A percentile compares a stretch with the other conserved stretches of the same genome.
phyloP scores from a whole-genome alignment of 2,329 filamentous ascomycete genomes.

The Calycina marina region DNA sequence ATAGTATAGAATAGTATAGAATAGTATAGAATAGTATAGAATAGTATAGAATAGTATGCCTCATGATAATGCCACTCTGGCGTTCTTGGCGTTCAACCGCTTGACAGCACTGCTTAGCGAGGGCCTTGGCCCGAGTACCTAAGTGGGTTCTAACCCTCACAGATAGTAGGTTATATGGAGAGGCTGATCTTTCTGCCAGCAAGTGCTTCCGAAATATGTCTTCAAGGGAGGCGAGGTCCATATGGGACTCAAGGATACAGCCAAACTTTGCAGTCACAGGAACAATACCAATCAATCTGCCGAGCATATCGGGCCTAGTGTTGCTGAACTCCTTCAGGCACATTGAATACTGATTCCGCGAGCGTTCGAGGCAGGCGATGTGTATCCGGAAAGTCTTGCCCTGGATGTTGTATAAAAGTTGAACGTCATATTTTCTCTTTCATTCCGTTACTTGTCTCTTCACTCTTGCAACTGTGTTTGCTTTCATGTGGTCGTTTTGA shows the following conservation, averaged over 20 bases:
- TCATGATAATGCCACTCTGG: too few relatives aligned
- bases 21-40: too few relatives aligned
- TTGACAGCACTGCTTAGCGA: too few relatives aligned
- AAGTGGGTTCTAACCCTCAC: too few relatives aligned
- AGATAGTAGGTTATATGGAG: too few relatives aligned
- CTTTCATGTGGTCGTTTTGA: neutral
- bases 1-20: too few relatives aligned
- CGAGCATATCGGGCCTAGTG: neutral
- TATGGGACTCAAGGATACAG: neutral
- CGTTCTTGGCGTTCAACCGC: too few relatives aligned
- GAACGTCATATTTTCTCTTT: neutral
- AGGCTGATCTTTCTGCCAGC: neutral
- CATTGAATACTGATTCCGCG: neutral
- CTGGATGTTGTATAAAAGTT: neutral
- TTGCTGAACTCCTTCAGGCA: neutral
- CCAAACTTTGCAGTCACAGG: neutral
- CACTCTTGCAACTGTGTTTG: neutral
- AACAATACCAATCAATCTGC: neutral
- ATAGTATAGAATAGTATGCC: too few relatives aligned
- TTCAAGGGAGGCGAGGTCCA: neutral
- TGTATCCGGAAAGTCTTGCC: too few relatives aligned
- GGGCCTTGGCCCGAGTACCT: too few relatives aligned
- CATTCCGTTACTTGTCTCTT: neutral
- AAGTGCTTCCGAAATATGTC: neutral
- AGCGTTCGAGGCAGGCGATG: too few relatives aligned